Evolutionary conservation across 768 basidiomycete genomes (phyloP).

Genomic region (Leccinum obscurum): DNA sequence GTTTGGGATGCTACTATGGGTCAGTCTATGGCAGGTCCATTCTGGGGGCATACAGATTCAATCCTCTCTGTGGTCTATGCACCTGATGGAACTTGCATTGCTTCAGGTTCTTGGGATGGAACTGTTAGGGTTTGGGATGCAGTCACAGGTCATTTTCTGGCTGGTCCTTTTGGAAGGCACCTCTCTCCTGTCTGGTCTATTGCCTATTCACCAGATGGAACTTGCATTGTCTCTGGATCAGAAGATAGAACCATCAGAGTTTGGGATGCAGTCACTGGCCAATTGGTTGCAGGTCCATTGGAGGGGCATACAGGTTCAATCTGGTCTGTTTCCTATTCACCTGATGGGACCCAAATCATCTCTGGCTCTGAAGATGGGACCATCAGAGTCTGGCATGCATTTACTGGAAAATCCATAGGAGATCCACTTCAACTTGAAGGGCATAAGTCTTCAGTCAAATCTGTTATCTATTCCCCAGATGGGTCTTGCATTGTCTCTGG

Average conservation of each 20-base stretch:
- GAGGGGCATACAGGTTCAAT: neutral
- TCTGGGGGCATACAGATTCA: neutral
- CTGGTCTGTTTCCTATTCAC: neutral
- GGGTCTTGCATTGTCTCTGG: neutral
- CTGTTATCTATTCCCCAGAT: neutral
- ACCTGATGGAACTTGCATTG: neutral
- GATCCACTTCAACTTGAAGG: neutral
- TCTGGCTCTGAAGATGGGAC: neutral
- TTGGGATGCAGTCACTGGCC: neutral
- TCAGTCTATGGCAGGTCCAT: neutral
- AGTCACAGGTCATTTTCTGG: neutral
- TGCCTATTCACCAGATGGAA: neutral
- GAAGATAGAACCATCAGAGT: neutral
- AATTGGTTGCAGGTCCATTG: neutral
- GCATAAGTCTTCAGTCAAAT: neutral
- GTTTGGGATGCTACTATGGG: neutral
- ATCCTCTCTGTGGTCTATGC: neutral
- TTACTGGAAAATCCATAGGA: neutral
- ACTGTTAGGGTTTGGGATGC: neutral
- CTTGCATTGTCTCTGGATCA: neutral
- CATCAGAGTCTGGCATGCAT: neutral
- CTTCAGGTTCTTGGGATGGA: neutral
- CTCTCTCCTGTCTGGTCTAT: neutral
- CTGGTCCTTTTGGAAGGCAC: neutral
- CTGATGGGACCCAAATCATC: neutral